These are phyloP conservation scores for Scenedesmus sp. DNA, from an alignment of 163 green algal species.

Conservation along the genomic window DNA sequence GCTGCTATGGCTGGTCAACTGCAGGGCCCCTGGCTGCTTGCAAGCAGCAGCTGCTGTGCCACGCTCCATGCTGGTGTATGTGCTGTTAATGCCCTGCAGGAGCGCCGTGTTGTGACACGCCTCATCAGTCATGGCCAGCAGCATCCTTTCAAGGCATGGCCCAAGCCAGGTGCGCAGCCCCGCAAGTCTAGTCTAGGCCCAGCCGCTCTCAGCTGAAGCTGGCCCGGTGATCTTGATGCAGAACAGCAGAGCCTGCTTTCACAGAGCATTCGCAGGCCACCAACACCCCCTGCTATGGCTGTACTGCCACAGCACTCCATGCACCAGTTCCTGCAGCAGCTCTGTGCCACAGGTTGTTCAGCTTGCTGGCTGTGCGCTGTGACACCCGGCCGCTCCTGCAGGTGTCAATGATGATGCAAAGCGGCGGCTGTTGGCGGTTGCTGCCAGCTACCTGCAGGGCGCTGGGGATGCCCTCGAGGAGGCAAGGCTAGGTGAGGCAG, in stretches of 20 bases:
- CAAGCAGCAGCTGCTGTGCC: neutral
- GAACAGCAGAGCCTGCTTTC: too few species aligned
- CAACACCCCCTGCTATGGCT: too few species aligned
- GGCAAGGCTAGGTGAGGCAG: constrained; percentile 61
- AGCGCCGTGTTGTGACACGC: constrained; percentile 54
- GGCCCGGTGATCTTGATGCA: too few species aligned
- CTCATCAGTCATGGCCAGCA: constrained; percentile 61
- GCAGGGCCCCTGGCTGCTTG: neutral
- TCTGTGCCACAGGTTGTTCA: too few species aligned
- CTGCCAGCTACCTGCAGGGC: constrained; percentile 25
- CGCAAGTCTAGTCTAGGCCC: neutral
- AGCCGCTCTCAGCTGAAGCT: too few species aligned
- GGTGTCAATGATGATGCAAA: constrained; percentile 69
- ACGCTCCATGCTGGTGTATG: neutral
- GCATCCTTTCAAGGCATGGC: constrained; percentile 73
- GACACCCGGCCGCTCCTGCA: too few species aligned
- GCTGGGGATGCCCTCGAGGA: constrained; percentile 58
- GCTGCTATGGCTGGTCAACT: neutral
- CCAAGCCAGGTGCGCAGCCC: constrained; percentile 59
- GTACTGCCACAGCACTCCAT: too few species aligned
- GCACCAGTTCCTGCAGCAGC: too few species aligned
- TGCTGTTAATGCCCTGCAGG: constrained; percentile 40
- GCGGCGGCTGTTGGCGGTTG: constrained; percentile 62
- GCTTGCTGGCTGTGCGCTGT: neutral
- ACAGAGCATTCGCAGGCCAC: too few species aligned